Conservation (phyloP, 225 moss, liverwort and hornwort species). For the Physcomitrellopsis africana region DNA sequence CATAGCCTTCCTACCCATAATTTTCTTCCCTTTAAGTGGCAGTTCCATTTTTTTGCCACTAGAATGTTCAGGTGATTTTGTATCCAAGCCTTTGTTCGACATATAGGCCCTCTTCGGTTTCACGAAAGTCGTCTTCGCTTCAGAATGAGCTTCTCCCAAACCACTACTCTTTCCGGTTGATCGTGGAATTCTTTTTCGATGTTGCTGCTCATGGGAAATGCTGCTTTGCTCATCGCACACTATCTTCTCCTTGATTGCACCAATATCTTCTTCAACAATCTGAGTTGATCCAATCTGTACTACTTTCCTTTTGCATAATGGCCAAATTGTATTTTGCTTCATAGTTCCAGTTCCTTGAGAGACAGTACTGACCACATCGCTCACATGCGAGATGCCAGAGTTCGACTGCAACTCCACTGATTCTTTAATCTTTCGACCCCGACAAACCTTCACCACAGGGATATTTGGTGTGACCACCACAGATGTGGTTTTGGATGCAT, state of each 20-base stretch:
- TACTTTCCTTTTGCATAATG: slow-evolving; percentile 18
- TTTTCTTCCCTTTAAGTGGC: neutral
- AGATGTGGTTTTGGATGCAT: neutral
- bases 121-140: neutral
- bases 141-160: neutral
- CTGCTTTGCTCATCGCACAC: slow-evolving; percentile 7
- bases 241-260: slow-evolving; percentile 7
- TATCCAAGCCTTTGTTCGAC: neutral
- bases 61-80: neutral
- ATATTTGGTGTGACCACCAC: neutral
- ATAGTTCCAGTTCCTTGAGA: neutral
- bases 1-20: neutral
- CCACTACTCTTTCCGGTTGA: neutral
- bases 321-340: neutral
- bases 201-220: neutral
- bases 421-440: slow-evolving; percentile 24
- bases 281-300: neutral
- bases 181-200: neutral
- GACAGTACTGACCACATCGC: neutral
- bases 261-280: neutral
- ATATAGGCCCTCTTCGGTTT: slow-evolving; percentile 20
- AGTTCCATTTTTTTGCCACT: neutral
- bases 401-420: slow-evolving; percentile 24
- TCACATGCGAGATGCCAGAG: slow-evolving; percentile 7
- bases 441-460: slow-evolving; percentile 15